Base-by-base conservation (phyloP, 257 asterid species). In the Eustoma russellianum region DNA sequence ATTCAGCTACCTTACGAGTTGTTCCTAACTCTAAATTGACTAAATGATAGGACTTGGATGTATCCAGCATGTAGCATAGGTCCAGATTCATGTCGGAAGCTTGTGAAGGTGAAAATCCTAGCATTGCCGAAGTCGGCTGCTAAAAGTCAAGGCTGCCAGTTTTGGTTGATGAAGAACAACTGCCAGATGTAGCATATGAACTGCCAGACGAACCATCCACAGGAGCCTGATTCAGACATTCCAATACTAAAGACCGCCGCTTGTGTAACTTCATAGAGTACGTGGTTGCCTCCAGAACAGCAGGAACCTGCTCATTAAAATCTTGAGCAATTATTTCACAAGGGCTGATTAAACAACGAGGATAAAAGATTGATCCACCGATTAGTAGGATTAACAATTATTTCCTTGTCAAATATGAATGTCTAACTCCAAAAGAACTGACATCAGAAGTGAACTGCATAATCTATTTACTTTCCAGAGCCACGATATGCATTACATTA, bases 181-280 rank as follows among this genome's bases (percentile, higher is more conserved):
- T 66, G 59, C 94, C 83, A 41, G 94, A 74, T 49, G 94, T 66
- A 46, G 54, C 85, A 70, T 88, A 88, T 5, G 97, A 88, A 56
- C 61, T 73, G 53, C 97, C 99, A 62, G 83, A 79, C 10, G 97
- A 83, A 53, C 93, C 97, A 64, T 92, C 97, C 3, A 92, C 91
- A 0, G 97, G 97, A 43, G 99, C 99, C 72, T 88, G 99, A 80
- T 88, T 88, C 38, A 85, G 79, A 65, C 94, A 80, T 62, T 92
- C 97, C 74, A 92, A 65, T 59, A 61, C 28, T 45, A 92, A 65
- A 35, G 79, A 68, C 66, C 91, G 74, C 61, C 94, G 74, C 72
- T 74, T 92, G 45, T 77, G 81, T 72, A 87, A 73, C 73, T 88
- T 92, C 73, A 92, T 82, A 11, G 98, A 92, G 64, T 71, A 92